Evolutionary conservation across 192 early-diverging fungal species (phyloP), one percentile per base, ranked within the genome.

Genomic region (Mortierella alpina): DNA sequence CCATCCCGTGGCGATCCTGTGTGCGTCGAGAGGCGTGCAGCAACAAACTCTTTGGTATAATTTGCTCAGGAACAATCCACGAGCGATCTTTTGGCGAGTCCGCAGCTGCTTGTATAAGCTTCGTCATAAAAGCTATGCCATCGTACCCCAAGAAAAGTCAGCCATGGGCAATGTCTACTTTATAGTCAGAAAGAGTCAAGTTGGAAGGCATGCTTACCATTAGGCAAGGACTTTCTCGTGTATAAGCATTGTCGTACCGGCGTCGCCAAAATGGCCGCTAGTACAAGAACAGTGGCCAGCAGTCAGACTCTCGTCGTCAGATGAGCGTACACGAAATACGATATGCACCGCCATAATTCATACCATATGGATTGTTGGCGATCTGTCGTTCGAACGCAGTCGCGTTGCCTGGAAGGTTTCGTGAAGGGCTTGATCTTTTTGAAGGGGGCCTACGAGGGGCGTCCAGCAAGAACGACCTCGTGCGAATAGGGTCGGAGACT

Each of bases 31-130:
- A 46, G 39, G 55, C n/a, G 8, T 40, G 10, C 17, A 8, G 62
- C 14, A 46, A 23, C 7, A 66, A 8, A 6, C 40, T 22, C 0
- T 39, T 7, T 2, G 73, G 65, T 6, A 75, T 46, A 15, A 75
- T 75, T 48, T 52, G 54, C 15, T 75, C 73, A 14, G 73, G 73
- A 40, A 75, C 73, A 42, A 75, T 68, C 73, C 73, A 75, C 10
- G 58, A 47, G 2, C 31, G 58, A 12, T 63, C 59, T 2, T 51
- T 52, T 20, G 14, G 64, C 5, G 60, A 52, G 2, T 56, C 52
- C 10, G 65, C 59, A 5, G 65, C 65, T 13, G 73, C 73, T 52
- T 61, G 65, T 10, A 75, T 75, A 7, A 75, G 66, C 31, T 61
- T 75, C 22, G 73, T 75, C 52, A 75, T 11, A 46, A 75, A 68